Base-by-base conservation (phyloP, 805 yeast species). In the Sugiyamaella floridensis region DNA sequence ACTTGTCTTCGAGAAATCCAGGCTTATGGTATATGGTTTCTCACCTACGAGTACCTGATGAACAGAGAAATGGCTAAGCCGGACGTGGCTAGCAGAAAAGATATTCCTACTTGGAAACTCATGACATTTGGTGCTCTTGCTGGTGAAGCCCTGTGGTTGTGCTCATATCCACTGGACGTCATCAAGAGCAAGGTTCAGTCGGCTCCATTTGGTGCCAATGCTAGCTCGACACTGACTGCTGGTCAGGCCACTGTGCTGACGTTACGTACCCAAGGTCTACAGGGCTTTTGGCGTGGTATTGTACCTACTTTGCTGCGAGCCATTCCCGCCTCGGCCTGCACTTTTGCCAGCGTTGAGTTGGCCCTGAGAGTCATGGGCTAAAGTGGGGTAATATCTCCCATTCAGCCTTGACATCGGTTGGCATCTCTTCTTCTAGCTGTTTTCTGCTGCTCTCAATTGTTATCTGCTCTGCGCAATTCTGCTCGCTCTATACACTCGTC, bases 1-100 rank as follows among this genome's bases (percentile, higher is more conserved):
- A 83, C 88, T 0, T 59, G 79, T 1, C 44, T 78, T 11, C 70
- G 88, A 54, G 88, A 83, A 60, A 67, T 76, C n/a, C 88, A 83
- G 64, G 86, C 88, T 0, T 83, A 84, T 61, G 89, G 89, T 6
- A 79, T 82, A 14, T 83, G 89, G 89, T 83, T 83, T 59, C 67
- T 81, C 54, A 73, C 86, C 1, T 83, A 80, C 62, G 89, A 83
- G 63, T 71, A 67, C 45, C 67, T 83, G 51, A 78, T 83, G 61
- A 46, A 52, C 19, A 49, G 54, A n/a, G 58, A 51, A 37, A 53
- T 56, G 10, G 57, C 57, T 4, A 44, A 55, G 37, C 50, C 59
- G 26, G 55, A 58, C 2, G 64, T 60, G 22, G 54, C 59, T 2
- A 44, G 70, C 16, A 67, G 87, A 54, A 66, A 72, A 22, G 76